phyloP scores from a whole-genome alignment of 2,329 filamentous ascomycete genomes.

The Talaromyces atroroseus region DNA sequence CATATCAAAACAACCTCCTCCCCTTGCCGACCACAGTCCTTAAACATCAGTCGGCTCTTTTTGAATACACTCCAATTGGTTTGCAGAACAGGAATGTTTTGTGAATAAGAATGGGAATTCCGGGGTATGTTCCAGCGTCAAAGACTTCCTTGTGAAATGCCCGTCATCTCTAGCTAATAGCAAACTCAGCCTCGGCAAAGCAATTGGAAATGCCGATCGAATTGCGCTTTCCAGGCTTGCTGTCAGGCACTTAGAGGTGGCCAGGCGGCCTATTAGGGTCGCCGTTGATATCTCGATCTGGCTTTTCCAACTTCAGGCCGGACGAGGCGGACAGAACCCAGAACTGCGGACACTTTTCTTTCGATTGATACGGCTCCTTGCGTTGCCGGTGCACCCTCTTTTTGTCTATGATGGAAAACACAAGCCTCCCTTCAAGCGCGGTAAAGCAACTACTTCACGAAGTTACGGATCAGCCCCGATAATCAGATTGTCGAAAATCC shows the following conservation, averaged over 20 bases:
- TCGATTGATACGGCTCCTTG: slow-evolving; percentile 70
- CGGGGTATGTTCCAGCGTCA: slow-evolving; percentile 8
- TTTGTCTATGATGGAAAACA: slow-evolving; percentile 88
- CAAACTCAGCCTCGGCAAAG: slow-evolving; percentile 69
- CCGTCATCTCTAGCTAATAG: neutral
- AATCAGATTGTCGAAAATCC: slow-evolving; percentile 71
- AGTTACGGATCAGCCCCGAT: slow-evolving; percentile 58
- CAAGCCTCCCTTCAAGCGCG: slow-evolving; percentile 82
- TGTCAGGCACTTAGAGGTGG: slow-evolving; percentile 66
- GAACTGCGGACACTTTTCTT: slow-evolving; percentile 90
- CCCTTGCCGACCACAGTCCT: neutral
- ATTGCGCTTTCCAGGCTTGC: slow-evolving; percentile 79
- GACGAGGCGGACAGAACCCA: slow-evolving; percentile 80
- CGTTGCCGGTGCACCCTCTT: slow-evolving; percentile 73
- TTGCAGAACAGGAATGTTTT: neutral
- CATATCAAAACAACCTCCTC: slow-evolving; percentile 12
- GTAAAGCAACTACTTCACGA: slow-evolving; percentile 56
- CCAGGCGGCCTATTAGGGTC: slow-evolving; percentile 69
- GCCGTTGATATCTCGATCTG: slow-evolving; percentile 96
- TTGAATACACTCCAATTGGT: neutral
- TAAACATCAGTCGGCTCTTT: neutral
- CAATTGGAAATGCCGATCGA: slow-evolving; percentile 75
- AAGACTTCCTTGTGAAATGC: no score
- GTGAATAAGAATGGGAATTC: slow-evolving; percentile 12
- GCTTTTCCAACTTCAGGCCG: slow-evolving; percentile 89